Evolutionary conservation across 2,329 filamentous ascomycete genomes (phyloP), one percentile per base, ranked within the genome.

Genomic region (Coniochaeta sp.): DNA sequence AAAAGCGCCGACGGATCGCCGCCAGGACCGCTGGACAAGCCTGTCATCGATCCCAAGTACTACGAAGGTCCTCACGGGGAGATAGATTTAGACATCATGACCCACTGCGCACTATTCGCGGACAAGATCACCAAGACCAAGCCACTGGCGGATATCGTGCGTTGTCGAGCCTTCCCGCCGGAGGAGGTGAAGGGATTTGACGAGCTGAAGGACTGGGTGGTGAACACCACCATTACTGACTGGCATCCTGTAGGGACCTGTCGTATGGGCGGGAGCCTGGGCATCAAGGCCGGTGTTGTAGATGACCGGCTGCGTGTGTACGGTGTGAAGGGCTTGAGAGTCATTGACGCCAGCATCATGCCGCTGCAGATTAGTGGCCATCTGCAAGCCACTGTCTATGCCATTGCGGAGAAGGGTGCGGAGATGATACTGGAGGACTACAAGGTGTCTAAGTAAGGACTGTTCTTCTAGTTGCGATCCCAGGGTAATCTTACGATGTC

Each of bases 341-440:
- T 81, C 0, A 74, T 75, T 6, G 80, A 82, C 66, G 78, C 79
- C 0, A 77, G 75, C 7, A 65, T 80, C 6, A 74, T 81, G 60
- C 79, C 79, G 3, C 69, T 80, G 73, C 77, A 70, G 72, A 76
- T 60, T 70, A 78, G 67, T 74, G 77, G 64, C 8, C 73, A 79
- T 9, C 75, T 80, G 40, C 79, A 82, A 64, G 78, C 78, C 60
- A 76, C 76, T 0, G 79, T 82, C 2, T 83, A 83, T 66, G 80
- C 78, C 68, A 69, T 81, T 63, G 80, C 71, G 5, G 81, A 83
- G 67, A 81, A 78, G 68, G 66, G 60, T 7, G 68, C 74, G 56
- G 50, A 60, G 3, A 66, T 71, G 64, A 66, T 71, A 22, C 28
- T 66, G 44, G 64, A 67, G 58, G 67, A 68, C 38, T 34, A 34